Percentiles rank a stretch among this genome's conserved stretches.
Evolutionary conservation across 2,329 filamentous ascomycete species (phyloP).

Genomic region (Atkinsonella texensis): DNA sequence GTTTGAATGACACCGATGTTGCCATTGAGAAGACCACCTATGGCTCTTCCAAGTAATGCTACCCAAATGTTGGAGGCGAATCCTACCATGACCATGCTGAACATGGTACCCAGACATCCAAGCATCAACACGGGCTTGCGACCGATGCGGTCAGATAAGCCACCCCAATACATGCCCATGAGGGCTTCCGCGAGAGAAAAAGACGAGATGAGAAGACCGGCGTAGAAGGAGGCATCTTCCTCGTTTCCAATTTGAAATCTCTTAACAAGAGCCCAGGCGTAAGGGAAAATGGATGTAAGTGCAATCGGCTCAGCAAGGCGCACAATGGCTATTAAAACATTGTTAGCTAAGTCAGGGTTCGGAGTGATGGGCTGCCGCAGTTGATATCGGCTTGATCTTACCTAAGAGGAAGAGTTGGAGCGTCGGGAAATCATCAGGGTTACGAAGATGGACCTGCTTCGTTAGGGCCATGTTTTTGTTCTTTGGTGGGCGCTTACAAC

Average conservation of each 20-base stretch:
- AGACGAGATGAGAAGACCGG: constrained; percentile 76
- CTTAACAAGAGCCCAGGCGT: constrained; percentile 75
- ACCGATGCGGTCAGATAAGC: constrained; percentile 68
- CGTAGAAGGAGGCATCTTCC: constrained; percentile 74
- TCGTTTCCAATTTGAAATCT: constrained; percentile 60
- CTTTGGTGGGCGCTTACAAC: constrained; percentile 32
- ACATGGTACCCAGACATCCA: constrained; percentile 70
- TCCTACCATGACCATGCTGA: constrained; percentile 73
- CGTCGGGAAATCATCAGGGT: constrained; percentile 67
- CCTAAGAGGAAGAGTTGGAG: constrained; percentile 75
- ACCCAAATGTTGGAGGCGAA: constrained; percentile 76
- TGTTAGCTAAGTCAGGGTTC: constrained; percentile 8
- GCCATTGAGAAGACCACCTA: constrained; percentile 78
- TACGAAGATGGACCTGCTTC: constrained; percentile 37
- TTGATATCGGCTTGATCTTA: constrained; percentile 28
- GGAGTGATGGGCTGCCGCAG: background rate
- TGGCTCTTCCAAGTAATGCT: constrained; percentile 60
- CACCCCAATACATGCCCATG: constrained; percentile 83
- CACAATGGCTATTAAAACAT: constrained; percentile 57
- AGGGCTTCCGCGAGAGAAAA: constrained; percentile 72
- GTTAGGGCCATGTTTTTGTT: constrained; percentile 39
- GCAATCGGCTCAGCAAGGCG: constrained; percentile 87
- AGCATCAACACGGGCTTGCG: constrained; percentile 76
- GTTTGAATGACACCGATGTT: constrained; percentile 88
- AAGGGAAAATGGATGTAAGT: constrained; percentile 86